Conservation (phyloP, 2,329 filamentous ascomycete genomes). For the Neonectria punicea region DNA sequence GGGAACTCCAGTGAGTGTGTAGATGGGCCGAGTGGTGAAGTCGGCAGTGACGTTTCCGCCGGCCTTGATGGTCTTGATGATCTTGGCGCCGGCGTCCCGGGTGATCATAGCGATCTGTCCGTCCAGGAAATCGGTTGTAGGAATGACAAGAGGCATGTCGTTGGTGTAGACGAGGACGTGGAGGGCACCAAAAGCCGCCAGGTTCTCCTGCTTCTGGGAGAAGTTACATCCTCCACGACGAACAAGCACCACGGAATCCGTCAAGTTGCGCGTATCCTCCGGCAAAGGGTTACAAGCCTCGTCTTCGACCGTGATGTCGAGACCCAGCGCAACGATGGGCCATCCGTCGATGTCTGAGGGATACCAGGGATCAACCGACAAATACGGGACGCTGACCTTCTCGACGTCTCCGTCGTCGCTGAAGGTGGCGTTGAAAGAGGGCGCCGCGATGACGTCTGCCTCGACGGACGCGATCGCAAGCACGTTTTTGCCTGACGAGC, state of each 20-base stretch:
- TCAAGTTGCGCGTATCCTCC: background rate
- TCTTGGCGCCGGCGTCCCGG: constrained; percentile 34
- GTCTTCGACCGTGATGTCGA: background rate
- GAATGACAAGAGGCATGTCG: constrained; percentile 27
- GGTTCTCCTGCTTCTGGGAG: constrained; percentile 42
- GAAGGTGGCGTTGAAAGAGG: constrained; percentile 45
- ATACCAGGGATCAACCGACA: constrained; percentile 49
- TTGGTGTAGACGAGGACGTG: constrained; percentile 48
- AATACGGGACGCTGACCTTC: constrained; percentile 44
- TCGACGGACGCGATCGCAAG: constrained; percentile 57
- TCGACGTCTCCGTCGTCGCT: constrained; percentile 38
- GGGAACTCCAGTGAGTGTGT: constrained; percentile 38
- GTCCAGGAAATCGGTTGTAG: constrained; percentile 19
- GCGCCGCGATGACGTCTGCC: constrained; percentile 29
- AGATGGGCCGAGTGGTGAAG: constrained; percentile 38
- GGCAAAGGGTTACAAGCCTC: background rate
- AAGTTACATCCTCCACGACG: constrained; percentile 45
- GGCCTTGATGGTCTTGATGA: constrained; percentile 41
- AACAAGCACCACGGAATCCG: constrained; percentile 43
- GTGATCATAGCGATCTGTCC: constrained; percentile 32
- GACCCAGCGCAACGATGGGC: constrained; percentile 39
- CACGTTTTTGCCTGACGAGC: constrained; percentile 54
- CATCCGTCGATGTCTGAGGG: constrained; percentile 50
- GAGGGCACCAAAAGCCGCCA: constrained; percentile 40
- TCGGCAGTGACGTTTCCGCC: constrained; percentile 44